Evolutionary conservation across 768 basidiomycete genomes (phyloP), one percentile per base, ranked within the genome.

Genomic region (Porpolomopsis calyptriformis): DNA sequence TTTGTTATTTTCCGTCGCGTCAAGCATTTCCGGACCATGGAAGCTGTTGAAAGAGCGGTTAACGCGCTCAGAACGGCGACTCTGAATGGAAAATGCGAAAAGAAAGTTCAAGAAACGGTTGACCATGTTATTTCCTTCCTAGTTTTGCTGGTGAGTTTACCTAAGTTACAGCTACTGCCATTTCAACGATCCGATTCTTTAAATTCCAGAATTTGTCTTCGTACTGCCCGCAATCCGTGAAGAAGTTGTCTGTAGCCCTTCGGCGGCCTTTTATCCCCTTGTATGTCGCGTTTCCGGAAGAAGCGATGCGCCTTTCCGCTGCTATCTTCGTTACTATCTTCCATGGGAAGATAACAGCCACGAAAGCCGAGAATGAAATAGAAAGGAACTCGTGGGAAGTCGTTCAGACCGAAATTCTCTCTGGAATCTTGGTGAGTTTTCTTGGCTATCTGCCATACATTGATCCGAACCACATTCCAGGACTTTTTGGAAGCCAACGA

Each of bases 401-500:
- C 10, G 60, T 71, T 9, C 66, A 71, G 26, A 53, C 66, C 23
- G 63, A 70, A 8, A 49, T 79, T n/a, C 53, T 82, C 18, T 74
- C 78, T 3, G 77, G 79, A 2, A 49, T 77, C 26, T 55, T 77
- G 49, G 76, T 76, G 52, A 52, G 66, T 51, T 22, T 14, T 33
- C 27, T 11, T 25, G 12, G 38, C 3, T 33, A 20, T 25, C 22
- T 36, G 31, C 23, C 4, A 20, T 4, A 27, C 5, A 14, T 12
- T 19, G 19, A 9, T 34, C n/a, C 35, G 31, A 16, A 16, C 16
- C 16, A 4, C 16, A 10, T 46, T 27, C 40, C 42, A 62, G 59
- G 62, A 61, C 49, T 58, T 60, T 36, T 56, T 65, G 12, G 69
- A 71, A 40, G 51, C 52, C 14, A 45, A 55, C 20, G 49, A 57